Conservation (phyloP, 441 rosid species). For the Breynia disticha region DNA sequence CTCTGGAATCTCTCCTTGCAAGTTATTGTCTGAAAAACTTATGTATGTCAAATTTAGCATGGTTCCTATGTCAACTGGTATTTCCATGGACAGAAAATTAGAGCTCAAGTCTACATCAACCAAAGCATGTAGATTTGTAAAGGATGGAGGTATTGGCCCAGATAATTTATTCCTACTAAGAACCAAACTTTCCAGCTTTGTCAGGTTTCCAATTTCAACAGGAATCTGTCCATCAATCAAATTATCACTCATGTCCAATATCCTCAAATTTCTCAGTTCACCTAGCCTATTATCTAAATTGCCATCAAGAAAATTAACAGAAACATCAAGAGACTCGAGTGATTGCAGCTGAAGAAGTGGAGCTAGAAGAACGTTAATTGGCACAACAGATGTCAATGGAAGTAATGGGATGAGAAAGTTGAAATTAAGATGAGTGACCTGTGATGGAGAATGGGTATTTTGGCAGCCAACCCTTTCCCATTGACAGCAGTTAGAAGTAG, state of each 20-base stretch:
- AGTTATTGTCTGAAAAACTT: not conserved
- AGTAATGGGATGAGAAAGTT: not conserved
- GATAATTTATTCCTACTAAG: not conserved
- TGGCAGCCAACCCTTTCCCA: not conserved
- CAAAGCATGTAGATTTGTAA: not conserved
- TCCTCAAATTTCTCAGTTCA: not conserved
- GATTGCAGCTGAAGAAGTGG: not conserved
- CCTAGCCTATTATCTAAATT: not conserved
- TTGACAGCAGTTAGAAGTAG: not conserved
- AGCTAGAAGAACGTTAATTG: not conserved
- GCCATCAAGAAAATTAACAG: not conserved
- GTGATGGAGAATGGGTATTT: not conserved
- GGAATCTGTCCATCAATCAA: not conserved
- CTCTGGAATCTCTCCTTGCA: not conserved
- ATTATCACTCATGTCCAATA: not conserved
- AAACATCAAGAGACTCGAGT: not conserved
- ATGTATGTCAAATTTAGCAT: not conserved
- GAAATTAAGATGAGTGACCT: not conserved
- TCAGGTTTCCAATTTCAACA: not conserved
- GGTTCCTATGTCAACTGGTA: not conserved
- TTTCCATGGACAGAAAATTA: not conserved
- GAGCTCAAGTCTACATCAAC: not conserved
- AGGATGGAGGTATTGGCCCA: not conserved
- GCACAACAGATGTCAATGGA: not conserved
- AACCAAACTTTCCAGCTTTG: not conserved